These are phyloP conservation scores for Phytopythium vexans DNA, from an alignment of 352 stramenopile genomes.

Conservation along the genomic window DNA sequence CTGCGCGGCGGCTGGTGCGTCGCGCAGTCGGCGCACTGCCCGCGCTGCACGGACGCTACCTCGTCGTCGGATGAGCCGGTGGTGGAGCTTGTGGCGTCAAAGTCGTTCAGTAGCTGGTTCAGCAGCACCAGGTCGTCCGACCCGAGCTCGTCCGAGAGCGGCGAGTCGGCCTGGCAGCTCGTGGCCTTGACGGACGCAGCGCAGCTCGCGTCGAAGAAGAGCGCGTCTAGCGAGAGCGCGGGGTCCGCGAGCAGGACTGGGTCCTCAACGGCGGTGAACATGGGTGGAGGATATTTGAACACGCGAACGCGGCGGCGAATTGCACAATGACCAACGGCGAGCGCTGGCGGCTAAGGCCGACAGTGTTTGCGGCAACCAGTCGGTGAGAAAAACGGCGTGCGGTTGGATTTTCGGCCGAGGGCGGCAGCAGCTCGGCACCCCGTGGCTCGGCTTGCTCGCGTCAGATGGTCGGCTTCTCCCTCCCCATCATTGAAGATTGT, in stretches of 20 bases:
- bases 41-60: neutral
- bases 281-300: too few species aligned
- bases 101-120: neutral
- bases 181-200: too few species aligned
- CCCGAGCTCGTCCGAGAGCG: neutral
- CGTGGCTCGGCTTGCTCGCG: neutral
- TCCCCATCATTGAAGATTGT: constrained; percentile 1
- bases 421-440: neutral
- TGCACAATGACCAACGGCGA: too few species aligned
- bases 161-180: neutral
- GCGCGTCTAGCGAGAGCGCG: too few species aligned
- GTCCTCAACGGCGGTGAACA: too few species aligned
- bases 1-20: neutral
- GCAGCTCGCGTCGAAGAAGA: too few species aligned
- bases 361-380: too few species aligned
- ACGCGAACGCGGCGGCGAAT: too few species aligned
- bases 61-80: neutral
- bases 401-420: neutral
- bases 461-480: neutral
- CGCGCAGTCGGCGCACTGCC: neutral
- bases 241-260: too few species aligned
- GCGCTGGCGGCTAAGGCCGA: too few species aligned
- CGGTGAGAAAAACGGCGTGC: too few species aligned
- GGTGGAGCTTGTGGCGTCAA: too few species aligned
- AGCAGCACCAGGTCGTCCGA: neutral